Base-by-base conservation (phyloP, 495 filamentous ascomycete species). In the Viridothelium virens region DNA sequence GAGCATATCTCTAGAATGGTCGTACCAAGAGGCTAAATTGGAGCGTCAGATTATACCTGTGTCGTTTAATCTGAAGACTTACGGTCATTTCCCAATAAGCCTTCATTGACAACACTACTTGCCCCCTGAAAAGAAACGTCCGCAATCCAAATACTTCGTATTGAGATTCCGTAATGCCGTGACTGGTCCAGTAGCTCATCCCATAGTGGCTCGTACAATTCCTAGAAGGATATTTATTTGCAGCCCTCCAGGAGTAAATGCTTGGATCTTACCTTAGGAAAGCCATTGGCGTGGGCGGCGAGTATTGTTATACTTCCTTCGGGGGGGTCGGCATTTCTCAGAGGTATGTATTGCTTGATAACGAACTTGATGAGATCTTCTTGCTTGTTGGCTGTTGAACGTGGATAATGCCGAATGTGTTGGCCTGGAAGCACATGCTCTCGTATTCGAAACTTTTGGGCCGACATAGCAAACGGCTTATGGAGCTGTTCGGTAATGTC, bases 1-100 rank as follows among this genome's bases (percentile, higher is more conserved):
- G n/a, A 95, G 82, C 11, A 97, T 83, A 76, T 98, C 94, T 61
- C 94, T 84, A 18, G 90, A 76, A 75, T 96, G 86, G 77, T 98
- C 94, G 62, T 85, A 81, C 94, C 94, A 98, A 47, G 75, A 75
- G 39, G 77, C 77, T 82, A 67, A 4, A 66, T 44, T n/a, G 25
- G n/a, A 53, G 16, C 63, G 25, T 63, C 33, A 25, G 10, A 14
- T 7, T 18, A 16, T n/a, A n/a, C n/a, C 46, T 5, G 31, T 7
- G 11, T 5, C 46, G 47, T 34, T 4, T 0, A 59, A 59, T 53
- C 11, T 47, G n/a, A 38, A 3, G 0, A 68, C 77, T 61, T 65
- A 79, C 76, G 77, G 61, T 79, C 77, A 63, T 78, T 75, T 63
- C 77, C 77, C 5, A 78, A 68, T 63, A 76, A 75, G 36, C 66